Conservation (phyloP, 768 basidiomycete genomes). For the Trametes punicea region DNA sequence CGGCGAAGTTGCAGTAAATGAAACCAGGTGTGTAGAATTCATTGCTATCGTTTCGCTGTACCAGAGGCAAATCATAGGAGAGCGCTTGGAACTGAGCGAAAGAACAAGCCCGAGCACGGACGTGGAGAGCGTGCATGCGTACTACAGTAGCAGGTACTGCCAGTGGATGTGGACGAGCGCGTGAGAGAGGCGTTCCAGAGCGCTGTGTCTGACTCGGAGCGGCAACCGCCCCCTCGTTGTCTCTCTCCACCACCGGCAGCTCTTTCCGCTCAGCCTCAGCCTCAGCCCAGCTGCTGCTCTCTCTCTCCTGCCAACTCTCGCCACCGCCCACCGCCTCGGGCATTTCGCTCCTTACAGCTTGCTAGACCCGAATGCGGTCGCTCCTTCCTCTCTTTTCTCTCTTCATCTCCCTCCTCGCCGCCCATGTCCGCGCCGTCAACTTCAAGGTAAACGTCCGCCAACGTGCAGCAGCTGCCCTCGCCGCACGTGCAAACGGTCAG, state of each 20-base stretch:
- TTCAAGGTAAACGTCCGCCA: constrained; percentile 32
- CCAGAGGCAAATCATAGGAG: no score
- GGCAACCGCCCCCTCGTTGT: not conserved
- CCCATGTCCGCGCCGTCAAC: constrained; percentile 29
- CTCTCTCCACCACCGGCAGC: not conserved
- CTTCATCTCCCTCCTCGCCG: constrained; percentile 17
- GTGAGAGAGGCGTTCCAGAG: not conserved
- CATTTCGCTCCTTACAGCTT: constrained; percentile 22
- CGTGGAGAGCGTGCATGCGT: no score
- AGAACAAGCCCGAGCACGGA: no score
- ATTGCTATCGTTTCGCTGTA: no score
- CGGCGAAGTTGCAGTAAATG: not conserved
- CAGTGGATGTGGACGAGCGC: not conserved
- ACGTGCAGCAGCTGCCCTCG: constrained; percentile 10
- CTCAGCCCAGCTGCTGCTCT: not conserved
- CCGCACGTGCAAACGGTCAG: constrained; percentile 12
- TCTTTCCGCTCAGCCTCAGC: not conserved
- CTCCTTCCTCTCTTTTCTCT: constrained; percentile 21
- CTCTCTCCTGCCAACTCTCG: not conserved
- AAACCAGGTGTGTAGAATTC: not conserved
- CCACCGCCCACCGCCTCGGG: constrained; percentile 9
- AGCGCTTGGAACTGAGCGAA: no score
- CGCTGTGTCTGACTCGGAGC: not conserved
- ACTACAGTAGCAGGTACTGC: no score
- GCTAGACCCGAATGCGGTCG: constrained; percentile 21